Evolutionary conservation across 495 filamentous ascomycete genomes (phyloP).

Genomic region (Penicillium bialowiezense): DNA sequence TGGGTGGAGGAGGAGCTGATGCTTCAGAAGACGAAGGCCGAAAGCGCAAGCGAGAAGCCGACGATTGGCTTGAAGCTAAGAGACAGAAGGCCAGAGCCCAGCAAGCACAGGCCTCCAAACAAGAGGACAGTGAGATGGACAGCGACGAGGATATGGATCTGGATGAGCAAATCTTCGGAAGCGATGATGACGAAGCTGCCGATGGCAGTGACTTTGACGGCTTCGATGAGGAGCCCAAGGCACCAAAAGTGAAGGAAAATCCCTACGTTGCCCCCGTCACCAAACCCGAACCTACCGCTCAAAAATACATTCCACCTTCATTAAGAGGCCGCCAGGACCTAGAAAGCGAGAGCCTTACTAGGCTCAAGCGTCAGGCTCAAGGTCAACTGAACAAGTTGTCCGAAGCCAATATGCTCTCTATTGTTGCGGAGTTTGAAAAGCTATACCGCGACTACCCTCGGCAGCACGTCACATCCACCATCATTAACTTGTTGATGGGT

Average conservation of each 20-base stretch:
- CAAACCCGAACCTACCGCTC: constrained; percentile 21
- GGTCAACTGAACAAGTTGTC: constrained; percentile 91
- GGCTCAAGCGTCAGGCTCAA: constrained; percentile 75
- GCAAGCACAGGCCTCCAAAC: constrained; percentile 23
- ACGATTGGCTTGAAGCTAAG: constrained; percentile 59
- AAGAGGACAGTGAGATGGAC: constrained; percentile 21
- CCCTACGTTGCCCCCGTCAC: constrained; percentile 58
- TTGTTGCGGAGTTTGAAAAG: constrained; percentile 75
- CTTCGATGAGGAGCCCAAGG: constrained; percentile 34
- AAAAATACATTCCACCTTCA: constrained; percentile 88
- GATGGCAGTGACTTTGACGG: constrained; percentile 38
- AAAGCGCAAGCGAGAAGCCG: constrained; percentile 56
- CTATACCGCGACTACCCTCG: constrained; percentile 79
- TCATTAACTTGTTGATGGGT: constrained; percentile 70
- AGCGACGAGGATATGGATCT: constrained; percentile 31
- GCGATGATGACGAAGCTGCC: constrained; percentile 26
- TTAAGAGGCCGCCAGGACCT: constrained; percentile 61
- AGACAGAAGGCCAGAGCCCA: constrained; percentile 61
- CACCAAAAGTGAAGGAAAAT: constrained; percentile 53
- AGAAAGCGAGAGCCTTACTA: constrained; percentile 64
- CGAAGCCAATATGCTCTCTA: constrained; percentile 79
- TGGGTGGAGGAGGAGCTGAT: constrained; percentile 53
- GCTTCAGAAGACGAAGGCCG: constrained; percentile 45
- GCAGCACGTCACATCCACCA: constrained; percentile 75
- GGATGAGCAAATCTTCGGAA: constrained; percentile 23